phyloP scores from a whole-genome alignment of 345 rosid species.

The Sisymbrium altissimum region DNA sequence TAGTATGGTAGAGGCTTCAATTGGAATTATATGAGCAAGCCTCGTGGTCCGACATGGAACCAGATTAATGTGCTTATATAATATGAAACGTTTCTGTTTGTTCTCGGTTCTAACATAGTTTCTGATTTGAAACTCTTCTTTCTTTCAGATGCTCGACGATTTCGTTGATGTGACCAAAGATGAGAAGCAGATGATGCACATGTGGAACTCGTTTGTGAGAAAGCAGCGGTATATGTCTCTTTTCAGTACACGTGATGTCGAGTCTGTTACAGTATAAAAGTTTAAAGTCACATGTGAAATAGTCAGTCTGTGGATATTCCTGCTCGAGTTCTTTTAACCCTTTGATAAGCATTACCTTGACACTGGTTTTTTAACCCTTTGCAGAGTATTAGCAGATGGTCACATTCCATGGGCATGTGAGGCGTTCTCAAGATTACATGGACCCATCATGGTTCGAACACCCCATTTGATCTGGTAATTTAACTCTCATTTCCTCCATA shows the following conservation, averaged over 20 bases:
- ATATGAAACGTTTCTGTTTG: neutral
- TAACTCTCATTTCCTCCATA: neutral
- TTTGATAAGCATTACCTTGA: slow-evolving; percentile 11
- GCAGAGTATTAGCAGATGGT: slow-evolving; percentile 95
- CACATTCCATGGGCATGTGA: slow-evolving; percentile 99
- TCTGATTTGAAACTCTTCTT: slow-evolving; percentile 1
- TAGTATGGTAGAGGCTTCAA: neutral
- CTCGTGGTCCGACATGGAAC: neutral
- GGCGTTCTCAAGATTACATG: slow-evolving; percentile 83
- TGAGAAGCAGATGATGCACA: slow-evolving; percentile 96
- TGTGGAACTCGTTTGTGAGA: slow-evolving; percentile 97
- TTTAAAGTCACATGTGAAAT: neutral
- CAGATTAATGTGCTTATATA: neutral
- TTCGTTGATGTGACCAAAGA: slow-evolving; percentile 96
- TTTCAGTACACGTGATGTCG: slow-evolving; percentile 10
- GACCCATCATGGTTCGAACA: slow-evolving; percentile 57
- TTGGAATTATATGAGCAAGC: slow-evolving; percentile 12
- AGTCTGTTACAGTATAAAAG: neutral
- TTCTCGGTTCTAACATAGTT: neutral
- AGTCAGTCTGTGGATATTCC: neutral
- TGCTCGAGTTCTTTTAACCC: neutral
- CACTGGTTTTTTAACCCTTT: slow-evolving; percentile 7
- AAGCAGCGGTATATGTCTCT: slow-evolving; percentile 78
- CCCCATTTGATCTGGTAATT: slow-evolving; percentile 72
- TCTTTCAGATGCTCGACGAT: slow-evolving; percentile 94